Conservation (phyloP, 805 yeast species). For the Isabelozyma pseudorhagii region DNA sequence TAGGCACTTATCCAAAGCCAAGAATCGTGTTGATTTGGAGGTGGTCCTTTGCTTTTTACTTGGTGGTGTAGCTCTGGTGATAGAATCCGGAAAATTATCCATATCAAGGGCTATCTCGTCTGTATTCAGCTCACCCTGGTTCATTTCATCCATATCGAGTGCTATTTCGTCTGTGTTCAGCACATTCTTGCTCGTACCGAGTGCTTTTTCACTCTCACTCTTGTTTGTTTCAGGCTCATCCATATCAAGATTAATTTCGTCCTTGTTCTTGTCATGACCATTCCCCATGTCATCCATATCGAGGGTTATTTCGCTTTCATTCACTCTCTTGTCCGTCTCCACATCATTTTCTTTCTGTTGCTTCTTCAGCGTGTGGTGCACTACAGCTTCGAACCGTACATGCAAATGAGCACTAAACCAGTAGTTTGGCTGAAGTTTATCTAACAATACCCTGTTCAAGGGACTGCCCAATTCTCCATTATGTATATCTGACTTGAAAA, state of each 20-base stretch:
- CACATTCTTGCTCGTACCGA: neutral
- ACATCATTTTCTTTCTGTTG: constrained; percentile 7
- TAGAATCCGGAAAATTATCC: constrained; percentile 4
- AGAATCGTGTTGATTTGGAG: constrained; percentile 43
- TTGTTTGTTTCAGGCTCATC: neutral
- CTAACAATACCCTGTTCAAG: constrained; percentile 53
- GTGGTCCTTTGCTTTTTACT: neutral
- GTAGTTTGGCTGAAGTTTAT: constrained; percentile 53
- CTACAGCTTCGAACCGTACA: constrained; percentile 61
- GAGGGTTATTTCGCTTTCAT: constrained; percentile 1
- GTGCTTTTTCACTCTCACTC: neutral
- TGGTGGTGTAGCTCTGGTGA: neutral
- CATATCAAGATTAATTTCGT: neutral
- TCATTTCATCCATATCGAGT: constrained; percentile 16
- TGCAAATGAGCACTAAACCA: constrained; percentile 95
- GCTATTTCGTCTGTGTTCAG: constrained; percentile 21
- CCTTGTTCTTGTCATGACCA: neutral
- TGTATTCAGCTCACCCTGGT: neutral
- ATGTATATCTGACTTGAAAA: constrained; percentile 61
- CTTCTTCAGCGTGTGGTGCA: constrained; percentile 26
- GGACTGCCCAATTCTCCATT: constrained; percentile 70
- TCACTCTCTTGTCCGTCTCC: neutral
- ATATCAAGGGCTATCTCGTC: constrained; percentile 26
- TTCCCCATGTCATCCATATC: neutral
- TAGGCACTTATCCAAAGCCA: constrained; percentile 84